phyloP scores from a whole-genome alignment of 2,329 filamentous ascomycete genomes.

The Fusarium illudens region DNA sequence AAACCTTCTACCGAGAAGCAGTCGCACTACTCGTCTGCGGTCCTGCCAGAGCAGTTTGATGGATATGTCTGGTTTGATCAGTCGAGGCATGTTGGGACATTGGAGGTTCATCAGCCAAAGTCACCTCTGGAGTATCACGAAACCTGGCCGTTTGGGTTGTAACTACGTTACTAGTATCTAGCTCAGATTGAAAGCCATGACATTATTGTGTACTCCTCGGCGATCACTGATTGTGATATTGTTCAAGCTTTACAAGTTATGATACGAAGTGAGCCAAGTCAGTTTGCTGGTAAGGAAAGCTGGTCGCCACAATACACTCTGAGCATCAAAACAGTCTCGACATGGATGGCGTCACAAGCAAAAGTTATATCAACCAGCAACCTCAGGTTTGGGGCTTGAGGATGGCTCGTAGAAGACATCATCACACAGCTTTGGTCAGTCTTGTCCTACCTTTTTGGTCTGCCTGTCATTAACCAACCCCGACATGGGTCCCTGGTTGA shows the following conservation, averaged over 20 bases:
- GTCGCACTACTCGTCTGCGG: constrained; percentile 27
- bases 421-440: neutral
- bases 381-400: neutral
- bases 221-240: neutral
- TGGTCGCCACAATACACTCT: too few species aligned
- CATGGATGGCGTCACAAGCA: neutral
- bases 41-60: constrained; percentile 26
- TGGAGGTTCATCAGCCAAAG: constrained; percentile 26
- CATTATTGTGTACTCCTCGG: neutral
- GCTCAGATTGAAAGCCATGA: neutral
- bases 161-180: neutral
- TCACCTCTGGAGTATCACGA: constrained; percentile 23
- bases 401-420: neutral
- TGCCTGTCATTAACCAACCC: neutral
- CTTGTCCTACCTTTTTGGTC: constrained; percentile 6
- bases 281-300: neutral
- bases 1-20: constrained; percentile 20
- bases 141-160: constrained; percentile 28
- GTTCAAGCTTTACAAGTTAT: neutral
- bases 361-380: neutral
- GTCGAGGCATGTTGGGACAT: constrained; percentile 18
- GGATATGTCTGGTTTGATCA: constrained; percentile 29
- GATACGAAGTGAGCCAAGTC: neutral
- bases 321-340: too few species aligned
- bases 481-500: neutral